Percentiles rank a stretch among this genome's conserved stretches.
phyloP scores from a whole-genome alignment of 345 rosid species.

The Bruguiera parviflora region DNA sequence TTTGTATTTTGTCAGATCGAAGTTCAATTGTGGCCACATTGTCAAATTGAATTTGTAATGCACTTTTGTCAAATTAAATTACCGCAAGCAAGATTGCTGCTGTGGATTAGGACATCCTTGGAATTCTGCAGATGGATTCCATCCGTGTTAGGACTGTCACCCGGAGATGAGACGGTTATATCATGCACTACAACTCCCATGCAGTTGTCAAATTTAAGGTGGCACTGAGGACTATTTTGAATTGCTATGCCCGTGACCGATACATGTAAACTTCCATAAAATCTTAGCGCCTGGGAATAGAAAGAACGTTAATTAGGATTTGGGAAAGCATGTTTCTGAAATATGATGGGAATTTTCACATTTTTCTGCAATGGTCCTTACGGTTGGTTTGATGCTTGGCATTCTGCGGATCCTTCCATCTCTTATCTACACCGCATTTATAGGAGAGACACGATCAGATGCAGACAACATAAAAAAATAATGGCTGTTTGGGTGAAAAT shows the following conservation, averaged over 20 bases:
- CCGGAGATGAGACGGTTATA: conserved; percentile 61
- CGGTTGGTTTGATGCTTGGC: conserved; percentile 90
- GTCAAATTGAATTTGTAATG: conserved; percentile 1
- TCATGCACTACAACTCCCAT: conserved; percentile 76
- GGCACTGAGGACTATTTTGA: conserved; percentile 94
- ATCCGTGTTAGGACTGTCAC: conserved; percentile 96
- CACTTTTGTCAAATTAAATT: conserved; percentile 12
- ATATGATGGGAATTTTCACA: conserved; percentile 3
- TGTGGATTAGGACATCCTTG: conserved; percentile 71
- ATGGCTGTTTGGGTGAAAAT: not conserved
- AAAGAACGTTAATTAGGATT: conserved; percentile 14
- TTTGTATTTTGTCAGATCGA: not conserved
- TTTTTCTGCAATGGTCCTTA: conserved; percentile 37
- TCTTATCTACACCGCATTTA: conserved; percentile 50
- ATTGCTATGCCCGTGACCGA: conserved; percentile 87
- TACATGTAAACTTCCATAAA: conserved; percentile 87
- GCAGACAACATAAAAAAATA: conserved; percentile 7
- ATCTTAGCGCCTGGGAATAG: conserved; percentile 70
- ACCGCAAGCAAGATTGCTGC: conserved; percentile 78
- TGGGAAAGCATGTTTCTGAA: conserved; percentile 5
- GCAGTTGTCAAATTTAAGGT: conserved; percentile 94
- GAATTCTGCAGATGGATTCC: conserved; percentile 96
- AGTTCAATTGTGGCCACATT: conserved; percentile 12
- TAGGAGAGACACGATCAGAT: conserved; percentile 26
- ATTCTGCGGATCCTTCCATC: conserved; percentile 55